Percentiles rank a stretch among this genome's conserved stretches.
phyloP scores from a whole-genome alignment of 352 stramenopile genomes.

The Aphanomyces invadans region DNA sequence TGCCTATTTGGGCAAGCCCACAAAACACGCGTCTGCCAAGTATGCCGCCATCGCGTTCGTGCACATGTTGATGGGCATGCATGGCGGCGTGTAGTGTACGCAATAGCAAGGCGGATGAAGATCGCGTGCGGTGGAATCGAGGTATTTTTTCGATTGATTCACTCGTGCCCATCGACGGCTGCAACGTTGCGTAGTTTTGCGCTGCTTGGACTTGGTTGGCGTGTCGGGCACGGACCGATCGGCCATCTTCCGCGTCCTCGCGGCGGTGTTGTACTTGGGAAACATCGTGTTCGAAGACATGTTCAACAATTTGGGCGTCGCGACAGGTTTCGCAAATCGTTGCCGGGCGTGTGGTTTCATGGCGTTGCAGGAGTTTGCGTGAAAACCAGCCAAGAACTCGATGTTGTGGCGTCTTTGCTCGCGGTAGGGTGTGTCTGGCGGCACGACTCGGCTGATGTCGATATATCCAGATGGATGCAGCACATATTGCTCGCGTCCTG shows the following conservation, averaged over 20 bases:
- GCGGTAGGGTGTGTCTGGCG: neutral
- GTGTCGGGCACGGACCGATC: constrained; percentile 37
- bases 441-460: no score
- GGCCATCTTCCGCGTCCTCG: constrained; percentile 51
- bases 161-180: no score
- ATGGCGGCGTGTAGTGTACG: no score
- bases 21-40: neutral
- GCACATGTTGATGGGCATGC: no score
- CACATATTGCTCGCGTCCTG: neutral
- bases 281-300: constrained; percentile 46
- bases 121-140: constrained; percentile 52
- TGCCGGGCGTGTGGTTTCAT: neutral
- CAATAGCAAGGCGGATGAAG: constrained; percentile 29
- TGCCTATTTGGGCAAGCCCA: constrained; percentile 36
- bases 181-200: no score
- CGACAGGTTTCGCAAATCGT: neutral
- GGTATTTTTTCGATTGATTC: constrained; percentile 36
- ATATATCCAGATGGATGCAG: no score
- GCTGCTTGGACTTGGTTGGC: constrained; percentile 20
- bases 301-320: constrained; percentile 10
- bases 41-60: neutral
- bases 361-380: neutral
- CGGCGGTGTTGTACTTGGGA: constrained; percentile 60
- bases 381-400: neutral
- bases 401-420: neutral